Conservation (phyloP, 1,284 basidiomycete genomes). For the Malassezia japonica region DNA sequence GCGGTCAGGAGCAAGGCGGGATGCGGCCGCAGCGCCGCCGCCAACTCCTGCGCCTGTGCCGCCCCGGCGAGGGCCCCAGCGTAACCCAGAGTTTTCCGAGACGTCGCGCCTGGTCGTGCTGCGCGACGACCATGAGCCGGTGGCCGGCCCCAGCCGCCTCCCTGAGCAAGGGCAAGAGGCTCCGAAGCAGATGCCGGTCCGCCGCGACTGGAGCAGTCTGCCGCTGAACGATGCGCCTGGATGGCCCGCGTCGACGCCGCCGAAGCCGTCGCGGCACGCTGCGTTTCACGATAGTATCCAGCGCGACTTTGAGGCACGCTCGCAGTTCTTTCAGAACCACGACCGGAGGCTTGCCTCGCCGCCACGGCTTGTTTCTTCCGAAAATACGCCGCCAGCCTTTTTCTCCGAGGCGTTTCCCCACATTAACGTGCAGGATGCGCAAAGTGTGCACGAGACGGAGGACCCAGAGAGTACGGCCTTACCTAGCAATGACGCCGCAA, state of each 20-base stretch:
- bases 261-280: not conserved
- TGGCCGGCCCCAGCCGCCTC: too few species aligned
- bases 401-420: not conserved
- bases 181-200: too few species aligned
- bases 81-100: slow-evolving; percentile 2
- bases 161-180: too few species aligned
- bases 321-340: not conserved
- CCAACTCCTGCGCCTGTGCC: too few species aligned
- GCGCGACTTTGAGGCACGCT: slow-evolving; percentile 1
- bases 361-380: not conserved
- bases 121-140: slow-evolving; percentile 1
- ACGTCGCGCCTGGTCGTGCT: slow-evolving; percentile 9
- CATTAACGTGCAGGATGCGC: too few species aligned
- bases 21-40: too few species aligned
- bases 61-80: not conserved
- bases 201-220: not conserved
- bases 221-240: not conserved
- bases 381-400: not conserved
- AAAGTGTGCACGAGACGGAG: too few species aligned
- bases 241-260: not conserved
- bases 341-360: not conserved
- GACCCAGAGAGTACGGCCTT: too few species aligned
- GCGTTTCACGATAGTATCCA: slow-evolving; percentile 1
- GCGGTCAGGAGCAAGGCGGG: too few species aligned
- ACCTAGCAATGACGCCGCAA: too few species aligned